A percentile compares a stretch with the other conserved stretches of the same genome.
phyloP scores from a whole-genome alignment of 1,284 basidiomycete species.

The Rhodofomes roseus region DNA sequence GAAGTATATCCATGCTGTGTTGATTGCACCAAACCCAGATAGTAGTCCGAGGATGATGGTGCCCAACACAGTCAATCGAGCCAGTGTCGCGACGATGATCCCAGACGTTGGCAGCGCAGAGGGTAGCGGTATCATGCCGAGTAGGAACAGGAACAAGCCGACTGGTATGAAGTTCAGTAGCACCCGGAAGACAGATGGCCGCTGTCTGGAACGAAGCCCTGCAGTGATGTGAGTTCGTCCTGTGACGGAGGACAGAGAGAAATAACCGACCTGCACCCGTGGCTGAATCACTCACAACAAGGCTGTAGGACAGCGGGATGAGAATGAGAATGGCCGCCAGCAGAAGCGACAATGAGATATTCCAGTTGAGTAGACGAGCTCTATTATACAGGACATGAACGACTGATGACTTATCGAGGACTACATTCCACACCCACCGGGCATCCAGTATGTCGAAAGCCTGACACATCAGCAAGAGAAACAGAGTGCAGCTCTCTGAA shows the following conservation, averaged over 20 bases:
- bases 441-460: slow-evolving; percentile 48
- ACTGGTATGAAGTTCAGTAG: slow-evolving; percentile 49
- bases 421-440: slow-evolving; percentile 37
- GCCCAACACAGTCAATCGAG: slow-evolving; percentile 71
- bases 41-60: slow-evolving; percentile 68
- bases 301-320: slow-evolving; percentile 57
- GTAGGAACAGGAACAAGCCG: slow-evolving; percentile 48
- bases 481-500: slow-evolving; percentile 64
- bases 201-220: slow-evolving; percentile 14
- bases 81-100: slow-evolving; percentile 42
- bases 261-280: slow-evolving; percentile 13
- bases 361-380: slow-evolving; percentile 61
- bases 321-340: slow-evolving; percentile 54
- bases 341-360: slow-evolving; percentile 53
- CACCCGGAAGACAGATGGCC: slow-evolving; percentile 32
- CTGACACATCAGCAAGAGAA: slow-evolving; percentile 64
- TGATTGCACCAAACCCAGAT: slow-evolving; percentile 73
- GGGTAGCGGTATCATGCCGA: slow-evolving; percentile 69
- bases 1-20: slow-evolving; percentile 53
- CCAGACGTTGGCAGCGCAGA: slow-evolving; percentile 39
- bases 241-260: background rate
- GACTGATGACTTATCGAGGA: background rate
- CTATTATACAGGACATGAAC: slow-evolving; percentile 28
- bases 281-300: slow-evolving; percentile 45
- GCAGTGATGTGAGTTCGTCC: background rate